Evolutionary conservation across 148 eudicot species (phyloP).

Genomic region (Chenopodium formosanum): DNA sequence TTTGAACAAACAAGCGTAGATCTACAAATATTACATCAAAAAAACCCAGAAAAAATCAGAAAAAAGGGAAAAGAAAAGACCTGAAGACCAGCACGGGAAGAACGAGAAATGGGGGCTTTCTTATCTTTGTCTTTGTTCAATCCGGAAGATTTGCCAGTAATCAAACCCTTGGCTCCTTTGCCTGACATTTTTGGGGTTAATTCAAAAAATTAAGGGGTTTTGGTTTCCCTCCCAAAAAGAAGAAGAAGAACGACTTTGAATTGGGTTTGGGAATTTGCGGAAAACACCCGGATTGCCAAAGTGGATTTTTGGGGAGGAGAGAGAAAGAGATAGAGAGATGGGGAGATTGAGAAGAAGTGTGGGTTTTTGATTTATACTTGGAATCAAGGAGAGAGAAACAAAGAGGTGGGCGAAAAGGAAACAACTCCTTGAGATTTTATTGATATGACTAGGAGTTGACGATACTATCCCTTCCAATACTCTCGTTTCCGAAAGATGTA

Average conservation of each 20-base stretch:
- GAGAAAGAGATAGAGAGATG: neutral
- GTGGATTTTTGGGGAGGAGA: conserved; percentile 10
- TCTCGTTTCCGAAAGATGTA: no score
- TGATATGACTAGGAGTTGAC: no score
- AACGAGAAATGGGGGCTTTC: conserved; percentile 65
- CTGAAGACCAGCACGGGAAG: conserved; percentile 87
- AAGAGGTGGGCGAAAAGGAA: no score
- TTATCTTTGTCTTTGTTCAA: conserved; percentile 54
- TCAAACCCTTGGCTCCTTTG: conserved; percentile 68
- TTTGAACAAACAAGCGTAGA: conserved; percentile 19
- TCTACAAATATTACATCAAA: conserved; percentile 18
- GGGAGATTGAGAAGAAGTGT: no score
- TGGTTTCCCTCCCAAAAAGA: conserved; percentile 20
- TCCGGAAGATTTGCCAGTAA: conserved; percentile 40
- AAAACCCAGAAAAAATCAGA: neutral
- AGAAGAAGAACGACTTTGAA: neutral
- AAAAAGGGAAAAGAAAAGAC: conserved; percentile 24
- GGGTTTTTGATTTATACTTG: neutral
- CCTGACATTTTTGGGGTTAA: conserved; percentile 49
- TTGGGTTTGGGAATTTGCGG: neutral
- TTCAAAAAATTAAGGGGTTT: neutral
- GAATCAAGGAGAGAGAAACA: neutral
- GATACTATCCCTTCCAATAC: no score
- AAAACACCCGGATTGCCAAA: neutral
- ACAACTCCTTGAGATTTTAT: no score